A percentile compares a stretch with the other conserved stretches of the same genome.
Evolutionary conservation across 352 stramenopile species (phyloP).

Genomic region (Stephanocyclus meneghinianus): DNA sequence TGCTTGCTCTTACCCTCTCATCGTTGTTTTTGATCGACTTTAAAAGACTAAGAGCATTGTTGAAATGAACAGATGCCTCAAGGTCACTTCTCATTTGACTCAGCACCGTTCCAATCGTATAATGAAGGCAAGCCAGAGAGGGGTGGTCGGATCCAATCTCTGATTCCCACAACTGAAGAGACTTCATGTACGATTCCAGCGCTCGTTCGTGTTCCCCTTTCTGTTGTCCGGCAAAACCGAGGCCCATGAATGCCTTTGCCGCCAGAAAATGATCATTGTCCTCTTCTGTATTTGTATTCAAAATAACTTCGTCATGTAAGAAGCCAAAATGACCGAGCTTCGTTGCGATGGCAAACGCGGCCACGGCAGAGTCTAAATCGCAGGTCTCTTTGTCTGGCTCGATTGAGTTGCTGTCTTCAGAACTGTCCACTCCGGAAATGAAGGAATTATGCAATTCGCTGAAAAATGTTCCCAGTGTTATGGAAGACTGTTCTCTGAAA

Average conservation of each 20-base stretch:
- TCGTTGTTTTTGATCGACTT: constrained; percentile 15
- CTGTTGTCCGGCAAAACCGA: constrained; percentile 50
- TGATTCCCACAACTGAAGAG: constrained; percentile 43
- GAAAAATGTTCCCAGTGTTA: constrained; percentile 7
- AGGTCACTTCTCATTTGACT: constrained; percentile 72
- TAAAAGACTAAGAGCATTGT: constrained; percentile 50
- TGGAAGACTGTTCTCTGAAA: constrained; percentile 3
- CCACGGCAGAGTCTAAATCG: constrained; percentile 61
- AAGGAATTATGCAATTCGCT: constrained; percentile 1
- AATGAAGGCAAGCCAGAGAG: constrained; percentile 38
- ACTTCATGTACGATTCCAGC: constrained; percentile 51
- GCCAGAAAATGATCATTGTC: constrained; percentile 47
- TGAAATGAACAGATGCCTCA: constrained; percentile 53
- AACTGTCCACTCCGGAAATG: constrained; percentile 1
- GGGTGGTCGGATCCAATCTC: constrained; percentile 29
- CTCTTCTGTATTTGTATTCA: constrained; percentile 15
- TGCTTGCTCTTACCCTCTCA: constrained; percentile 28
- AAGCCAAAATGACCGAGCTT: constrained; percentile 53
- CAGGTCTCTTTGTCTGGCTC: constrained; percentile 20
- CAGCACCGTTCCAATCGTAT: constrained; percentile 66
- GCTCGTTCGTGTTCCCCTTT: constrained; percentile 54
- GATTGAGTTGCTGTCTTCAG: constrained; percentile 43
- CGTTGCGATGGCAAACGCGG: constrained; percentile 41
- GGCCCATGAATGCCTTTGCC: constrained; percentile 54
- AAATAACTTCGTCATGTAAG: constrained; percentile 11